Evolutionary conservation across 1,139 yeast species (phyloP), one percentile per base, ranked within the genome.

Genomic region (Meyerozyma carpophila): DNA sequence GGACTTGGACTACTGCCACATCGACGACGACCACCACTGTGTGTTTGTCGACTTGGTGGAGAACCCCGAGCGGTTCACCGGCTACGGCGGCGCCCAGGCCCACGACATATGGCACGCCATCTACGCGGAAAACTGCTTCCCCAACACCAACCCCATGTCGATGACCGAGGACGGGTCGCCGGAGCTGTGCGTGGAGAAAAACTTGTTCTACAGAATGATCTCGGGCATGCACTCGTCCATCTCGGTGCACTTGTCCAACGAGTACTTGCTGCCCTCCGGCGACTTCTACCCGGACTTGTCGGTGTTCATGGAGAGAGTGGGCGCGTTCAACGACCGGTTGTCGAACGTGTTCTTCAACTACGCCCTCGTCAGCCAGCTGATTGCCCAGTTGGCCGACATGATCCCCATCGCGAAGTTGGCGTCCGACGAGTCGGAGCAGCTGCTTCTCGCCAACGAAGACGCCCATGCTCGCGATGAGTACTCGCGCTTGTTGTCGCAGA

Each of bases 151-250:
- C 48, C 72, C 72, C 20, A 65, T 68, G 70, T 62, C 70, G 24
- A 58, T 61, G 66, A 49, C 49, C 7, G 53, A 47, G 0, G 59
- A 54, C 37, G 66, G 63, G 37, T 66, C 66, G 32, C 74, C 70
- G 27, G 84, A 77, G 36, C 75, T 72, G 50, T 90, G 97, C 61
- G 63, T 73, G 41, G 98, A 94, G 57, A 93, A 91, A 67, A 82
- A 90, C 53, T 79, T 90, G 38, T 94, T 94, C 58, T 91, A 85
- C 66, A 77, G 95, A 51, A 67, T 94, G 44, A 75, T 94, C 16
- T 84, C 95, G 39, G 99, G 99, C 2, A 79, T 94, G 85, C 99
- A 94, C 62, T 90, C 97, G 2, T 88, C 96, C 5, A 90, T 94
- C 50, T 94, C 95, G 8, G 90, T 95, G 2, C 99, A 94, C 64